Percentiles rank a stretch among this genome's conserved stretches.
phyloP scores from a whole-genome alignment of 2,329 filamentous ascomycete species.

The Neofusicoccum sp. region DNA sequence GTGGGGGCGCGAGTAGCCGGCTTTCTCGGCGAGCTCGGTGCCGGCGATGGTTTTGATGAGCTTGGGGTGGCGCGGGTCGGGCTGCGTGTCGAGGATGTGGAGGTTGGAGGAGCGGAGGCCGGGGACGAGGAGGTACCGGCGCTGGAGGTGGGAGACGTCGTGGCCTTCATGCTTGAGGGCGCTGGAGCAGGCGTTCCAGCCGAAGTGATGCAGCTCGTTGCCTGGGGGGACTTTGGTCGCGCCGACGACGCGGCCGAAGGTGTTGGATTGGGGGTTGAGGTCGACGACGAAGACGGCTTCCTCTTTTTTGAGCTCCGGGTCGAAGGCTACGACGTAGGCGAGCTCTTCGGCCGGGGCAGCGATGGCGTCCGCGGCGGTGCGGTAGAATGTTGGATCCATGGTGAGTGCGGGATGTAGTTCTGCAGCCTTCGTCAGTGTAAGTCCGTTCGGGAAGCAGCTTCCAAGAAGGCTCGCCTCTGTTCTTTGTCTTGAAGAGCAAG shows the following conservation, averaged over 20 bases:
- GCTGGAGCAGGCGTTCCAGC: constrained; percentile 2
- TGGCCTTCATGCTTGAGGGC: neutral
- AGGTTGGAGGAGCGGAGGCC: neutral
- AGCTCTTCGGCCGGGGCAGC: neutral
- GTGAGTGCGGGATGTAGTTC: too few species aligned
- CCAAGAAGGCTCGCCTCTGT: neutral
- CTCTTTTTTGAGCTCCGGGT: neutral
- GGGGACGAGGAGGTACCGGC: neutral
- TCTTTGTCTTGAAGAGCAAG: neutral
- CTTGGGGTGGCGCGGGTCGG: neutral
- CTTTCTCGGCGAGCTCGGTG: neutral
- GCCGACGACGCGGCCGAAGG: neutral
- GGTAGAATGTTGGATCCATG: constrained; percentile 1
- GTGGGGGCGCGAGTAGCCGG: constrained; percentile 1
- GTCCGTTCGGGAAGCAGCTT: too few species aligned
- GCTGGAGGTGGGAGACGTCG: neutral
- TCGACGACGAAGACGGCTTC: constrained; percentile 1
- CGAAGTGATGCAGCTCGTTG: constrained; percentile 1
- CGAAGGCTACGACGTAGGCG: neutral
- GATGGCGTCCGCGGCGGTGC: neutral
- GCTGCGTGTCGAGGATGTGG: neutral
- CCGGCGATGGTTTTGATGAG: neutral
- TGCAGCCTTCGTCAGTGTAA: too few species aligned
- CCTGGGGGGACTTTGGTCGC: neutral
- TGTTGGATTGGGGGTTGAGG: neutral